Base-by-base conservation (phyloP, 2,329 filamentous ascomycete genomes). In the Paracoccidioides lutzii region DNA sequence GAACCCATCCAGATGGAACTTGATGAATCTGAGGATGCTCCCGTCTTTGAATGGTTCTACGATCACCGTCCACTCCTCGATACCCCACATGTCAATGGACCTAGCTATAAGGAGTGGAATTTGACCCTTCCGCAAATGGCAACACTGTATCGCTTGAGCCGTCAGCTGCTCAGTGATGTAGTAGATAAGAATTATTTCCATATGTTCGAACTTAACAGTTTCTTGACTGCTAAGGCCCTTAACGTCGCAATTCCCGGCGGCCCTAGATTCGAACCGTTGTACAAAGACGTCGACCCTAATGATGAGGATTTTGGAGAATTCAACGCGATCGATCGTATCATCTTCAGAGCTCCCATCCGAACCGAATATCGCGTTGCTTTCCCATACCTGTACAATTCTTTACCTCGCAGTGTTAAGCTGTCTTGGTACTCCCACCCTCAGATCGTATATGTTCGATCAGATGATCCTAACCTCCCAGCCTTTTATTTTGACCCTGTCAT, bases 301-400 rank as follows among this genome's bases (percentile, higher is more conserved):
- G 91, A 97, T 63, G 93, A 98, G 71, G 93, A 98, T 67, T 98
- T 98, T 72, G 93, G 93, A 72, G 93, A 98, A 72, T 98, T 98
- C 78, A 98, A 98, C 67, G 93, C 93, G 38, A 98, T 98, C 64
- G 93, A 98, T 67, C 88, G 94, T 63, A 98, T 98, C 72, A 98
- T 98, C 63, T 98, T 98, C 79, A 87, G 93, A 61, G 85, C 87
- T 49, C 90, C 91, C 0, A 94, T 97, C 61, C 84, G 91, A 63
- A 98, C 91, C 7, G 93, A 98, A 72, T 96, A 94, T 66, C 84
- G 91, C 48, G 93, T 98, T 45, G 90, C 90, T 0, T 97, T 88
- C 69, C 93, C 93, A 0, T 96, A 86, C 69, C 78, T 98, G 5
- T 98, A 98, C 75, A 98, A 98, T 69, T 95, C 91, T 15, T 78